Percentiles rank a stretch among this genome's conserved stretches.
Evolutionary conservation across 192 early-diverging fungal species (phyloP).

Genomic region (Lobosporangium transversale): DNA sequence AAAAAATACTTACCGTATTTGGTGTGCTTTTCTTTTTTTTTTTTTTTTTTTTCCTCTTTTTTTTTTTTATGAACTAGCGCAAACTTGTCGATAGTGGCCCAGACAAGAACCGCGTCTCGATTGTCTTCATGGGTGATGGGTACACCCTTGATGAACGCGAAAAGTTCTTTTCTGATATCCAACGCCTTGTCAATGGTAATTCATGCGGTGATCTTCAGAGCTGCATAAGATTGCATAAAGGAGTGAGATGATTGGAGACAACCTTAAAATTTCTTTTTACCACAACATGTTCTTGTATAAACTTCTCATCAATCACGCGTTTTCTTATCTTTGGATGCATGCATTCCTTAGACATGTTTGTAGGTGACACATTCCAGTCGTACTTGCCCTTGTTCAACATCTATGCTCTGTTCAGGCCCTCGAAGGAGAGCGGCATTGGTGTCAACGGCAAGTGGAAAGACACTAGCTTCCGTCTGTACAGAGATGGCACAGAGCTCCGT

Average conservation of each 20-base stretch:
- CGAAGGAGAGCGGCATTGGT: slow-evolving; percentile 65
- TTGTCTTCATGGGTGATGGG: slow-evolving; percentile 75
- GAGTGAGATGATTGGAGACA: too few relatives aligned
- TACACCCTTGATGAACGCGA: slow-evolving; percentile 60
- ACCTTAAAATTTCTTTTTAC: too few relatives aligned
- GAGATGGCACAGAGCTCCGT: slow-evolving; percentile 70
- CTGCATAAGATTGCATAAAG: too few relatives aligned
- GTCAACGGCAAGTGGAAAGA: slow-evolving; percentile 58
- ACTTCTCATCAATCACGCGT: too few relatives aligned
- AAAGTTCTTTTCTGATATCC: slow-evolving; percentile 64
- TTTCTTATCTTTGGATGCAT: too few relatives aligned
- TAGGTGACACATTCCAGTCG: slow-evolving; percentile 60
- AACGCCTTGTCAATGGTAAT: slow-evolving; percentile 56
- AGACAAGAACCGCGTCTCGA: slow-evolving; percentile 64
- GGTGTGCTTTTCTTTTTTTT: not conserved
- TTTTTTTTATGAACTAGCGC: too few relatives aligned
- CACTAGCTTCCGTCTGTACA: slow-evolving; percentile 68
- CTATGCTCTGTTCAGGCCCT: slow-evolving; percentile 63
- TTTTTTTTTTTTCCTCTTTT: not conserved
- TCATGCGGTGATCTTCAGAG: too few relatives aligned
- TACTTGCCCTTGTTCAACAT: slow-evolving; percentile 68
- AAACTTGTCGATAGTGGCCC: slow-evolving; percentile 62
- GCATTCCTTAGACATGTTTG: slow-evolving; percentile 67
- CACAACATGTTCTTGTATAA: too few relatives aligned
- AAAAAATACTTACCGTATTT: too few relatives aligned